Evolutionary conservation across 352 stramenopile genomes (phyloP), one percentile per base, ranked within the genome.

Genomic region (Plasmopara muralis): DNA sequence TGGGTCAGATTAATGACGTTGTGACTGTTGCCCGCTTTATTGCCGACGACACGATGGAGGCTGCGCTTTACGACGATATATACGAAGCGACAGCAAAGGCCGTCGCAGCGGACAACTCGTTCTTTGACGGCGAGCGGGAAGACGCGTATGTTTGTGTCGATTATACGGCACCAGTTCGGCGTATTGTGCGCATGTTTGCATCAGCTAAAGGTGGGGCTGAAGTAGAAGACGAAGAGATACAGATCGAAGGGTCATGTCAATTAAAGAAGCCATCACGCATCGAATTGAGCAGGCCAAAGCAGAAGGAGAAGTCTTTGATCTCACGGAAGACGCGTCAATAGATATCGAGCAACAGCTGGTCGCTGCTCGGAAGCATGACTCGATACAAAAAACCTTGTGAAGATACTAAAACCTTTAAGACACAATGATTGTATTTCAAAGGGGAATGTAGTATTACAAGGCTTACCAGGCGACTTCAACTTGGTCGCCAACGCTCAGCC

Each of bases 1-100:
- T 95, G 82, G 84, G 84, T 7, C 84, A 95, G 60, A 73, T 66
- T 16, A 83, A 92, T 45, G 49, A 53, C 3, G 38, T 76, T 41
- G 82, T 93, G 38, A 72, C 68, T 37, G 79, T 95, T 28, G 68
- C 87, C 43, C 76, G 82, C 20, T 77, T 92, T 47, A 72, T 90
- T 60, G 77, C 81, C 9, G 72, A 87, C 51, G 65, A 78, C 50
- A 87, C 82, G 7, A 67, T 95, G 31, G 84, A 95, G 51, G 72
- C 74, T 4, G 46, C 64, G 30, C 64, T 95, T 0, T 93, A 83
- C 58, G 72, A 86, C 47, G 71, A 86, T 33, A 89, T 93, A 50
- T 77, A 91, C 62, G 55, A 62, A 33, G 68, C 68, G 16, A 73
- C 60, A 6, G 51, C 47, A 39, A 78, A 80, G 40, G 49, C 75